Evolutionary conservation across 352 stramenopile genomes (phyloP).

Genomic region (Poterioochromonas sp.): DNA sequence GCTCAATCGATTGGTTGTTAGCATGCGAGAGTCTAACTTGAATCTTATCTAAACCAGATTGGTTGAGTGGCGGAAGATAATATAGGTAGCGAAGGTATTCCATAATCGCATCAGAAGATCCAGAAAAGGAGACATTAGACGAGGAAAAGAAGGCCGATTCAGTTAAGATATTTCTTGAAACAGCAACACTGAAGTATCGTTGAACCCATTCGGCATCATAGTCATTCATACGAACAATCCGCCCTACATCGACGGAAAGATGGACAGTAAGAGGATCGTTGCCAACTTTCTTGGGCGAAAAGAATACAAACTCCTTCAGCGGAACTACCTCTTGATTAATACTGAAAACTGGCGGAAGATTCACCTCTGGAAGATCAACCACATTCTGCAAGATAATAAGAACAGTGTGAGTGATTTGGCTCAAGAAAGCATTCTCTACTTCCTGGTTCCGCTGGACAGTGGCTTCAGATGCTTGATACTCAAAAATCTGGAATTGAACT

Average conservation of each 20-base stretch:
- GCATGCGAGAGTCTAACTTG: constrained; percentile 10
- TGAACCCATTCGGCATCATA: constrained; percentile 11
- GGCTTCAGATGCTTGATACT: constrained; percentile 11
- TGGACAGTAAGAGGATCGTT: constrained; percentile 11
- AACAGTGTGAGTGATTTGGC: constrained; percentile 11
- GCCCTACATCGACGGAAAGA: constrained; percentile 8
- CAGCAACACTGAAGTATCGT: constrained; percentile 11
- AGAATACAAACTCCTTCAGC: constrained; percentile 13
- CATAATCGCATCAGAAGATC: constrained; percentile 13
- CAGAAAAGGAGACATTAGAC: constrained; percentile 13
- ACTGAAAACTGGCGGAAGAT: constrained; percentile 11
- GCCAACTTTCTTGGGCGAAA: constrained; percentile 7
- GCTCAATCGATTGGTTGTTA: constrained; percentile 13
- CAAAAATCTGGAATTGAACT: constrained; percentile 15
- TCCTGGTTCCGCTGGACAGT: constrained; percentile 7
- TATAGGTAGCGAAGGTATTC: constrained; percentile 13
- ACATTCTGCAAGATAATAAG: constrained; percentile 15
- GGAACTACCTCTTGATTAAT: constrained; percentile 10
- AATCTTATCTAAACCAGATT: constrained; percentile 17
- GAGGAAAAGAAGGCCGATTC: constrained; percentile 10
- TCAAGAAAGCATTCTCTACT: constrained; percentile 14
- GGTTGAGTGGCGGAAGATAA: constrained; percentile 10
- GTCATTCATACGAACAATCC: constrained; percentile 13
- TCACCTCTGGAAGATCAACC: constrained; percentile 10
- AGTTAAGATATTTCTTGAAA: constrained; percentile 18